phyloP scores from a whole-genome alignment of 1,284 basidiomycete genomes.

The Ganoderma lucidum region DNA sequence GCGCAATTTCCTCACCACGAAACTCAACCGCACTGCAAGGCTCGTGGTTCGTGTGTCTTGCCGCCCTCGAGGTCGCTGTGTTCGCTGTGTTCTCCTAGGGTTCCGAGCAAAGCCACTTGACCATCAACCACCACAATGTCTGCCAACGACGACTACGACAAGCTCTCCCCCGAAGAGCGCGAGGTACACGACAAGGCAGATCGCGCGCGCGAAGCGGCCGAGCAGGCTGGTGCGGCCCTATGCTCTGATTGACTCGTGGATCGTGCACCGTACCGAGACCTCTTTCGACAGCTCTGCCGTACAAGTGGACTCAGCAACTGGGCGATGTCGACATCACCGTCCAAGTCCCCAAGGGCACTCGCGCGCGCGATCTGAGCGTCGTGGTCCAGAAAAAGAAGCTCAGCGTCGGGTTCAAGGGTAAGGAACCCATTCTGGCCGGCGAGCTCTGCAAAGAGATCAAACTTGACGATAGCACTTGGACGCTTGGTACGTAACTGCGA shows the following conservation, averaged over 20 bases:
- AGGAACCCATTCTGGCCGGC: constrained; percentile 88
- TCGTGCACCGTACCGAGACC: constrained; percentile 33
- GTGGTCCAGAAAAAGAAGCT: constrained; percentile 85
- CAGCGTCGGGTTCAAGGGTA: constrained; percentile 85
- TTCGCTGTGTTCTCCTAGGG: neutral
- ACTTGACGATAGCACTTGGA: constrained; percentile 98
- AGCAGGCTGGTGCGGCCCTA: constrained; percentile 82
- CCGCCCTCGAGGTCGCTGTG: neutral
- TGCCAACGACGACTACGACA: constrained; percentile 73
- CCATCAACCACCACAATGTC: constrained; percentile 30
- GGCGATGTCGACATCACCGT: constrained; percentile 87
- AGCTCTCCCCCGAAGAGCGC: constrained; percentile 80
- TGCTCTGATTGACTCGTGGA: constrained; percentile 31
- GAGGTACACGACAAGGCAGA: constrained; percentile 76
- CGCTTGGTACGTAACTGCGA: constrained; percentile 73
- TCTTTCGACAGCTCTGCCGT: constrained; percentile 78
- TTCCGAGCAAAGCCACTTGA: constrained; percentile 3
- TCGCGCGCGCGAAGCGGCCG: constrained; percentile 72
- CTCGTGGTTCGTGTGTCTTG: neutral
- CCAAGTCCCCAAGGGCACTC: constrained; percentile 88
- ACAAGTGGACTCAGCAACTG: constrained; percentile 92
- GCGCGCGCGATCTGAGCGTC: constrained; percentile 80
- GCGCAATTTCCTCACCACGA: constrained; percentile 7
- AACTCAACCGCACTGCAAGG: constrained; percentile 1
- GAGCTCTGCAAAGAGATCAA: constrained; percentile 95